Evolutionary conservation across 2,329 filamentous ascomycete genomes (phyloP).

Genomic region (Neophaeococcomyces mojaviensis): DNA sequence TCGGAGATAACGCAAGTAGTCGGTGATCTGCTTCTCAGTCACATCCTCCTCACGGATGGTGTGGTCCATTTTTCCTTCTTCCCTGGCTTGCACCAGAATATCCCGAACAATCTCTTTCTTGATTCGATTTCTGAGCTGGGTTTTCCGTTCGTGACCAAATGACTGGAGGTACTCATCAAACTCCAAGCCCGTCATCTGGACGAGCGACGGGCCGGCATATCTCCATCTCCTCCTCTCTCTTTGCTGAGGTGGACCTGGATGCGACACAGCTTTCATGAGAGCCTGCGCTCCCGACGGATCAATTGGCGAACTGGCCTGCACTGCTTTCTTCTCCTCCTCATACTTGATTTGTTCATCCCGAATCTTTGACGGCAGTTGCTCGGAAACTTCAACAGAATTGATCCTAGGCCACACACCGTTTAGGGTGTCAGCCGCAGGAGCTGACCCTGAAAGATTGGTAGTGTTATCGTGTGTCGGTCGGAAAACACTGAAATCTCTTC

Average conservation of each 20-base stretch:
- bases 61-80: conserved; percentile 27
- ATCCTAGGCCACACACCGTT: conserved; percentile 2
- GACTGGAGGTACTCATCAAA: conserved; percentile 47
- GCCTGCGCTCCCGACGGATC: conserved; percentile 2
- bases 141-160: conserved; percentile 24
- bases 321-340: not conserved
- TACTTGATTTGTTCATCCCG: not conserved
- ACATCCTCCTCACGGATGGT: conserved; percentile 27
- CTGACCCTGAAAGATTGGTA: conserved; percentile 9
- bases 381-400: not conserved
- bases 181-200: conserved; percentile 48
- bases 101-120: conserved; percentile 31
- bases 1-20: conserved; percentile 39
- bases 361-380: not conserved
- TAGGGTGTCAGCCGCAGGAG: not conserved
- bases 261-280: not conserved
- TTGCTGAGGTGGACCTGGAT: not conserved
- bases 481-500: conserved; percentile 26
- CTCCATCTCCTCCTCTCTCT: not conserved
- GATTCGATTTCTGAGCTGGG: conserved; percentile 29
- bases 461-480: conserved; percentile 20
- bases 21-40: conserved; percentile 40
- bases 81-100: conserved; percentile 32
- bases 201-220: conserved; percentile 52
- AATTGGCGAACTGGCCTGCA: not conserved